Conservation (phyloP, 2,329 filamentous ascomycete genomes). For the Kalmusia sp. region DNA sequence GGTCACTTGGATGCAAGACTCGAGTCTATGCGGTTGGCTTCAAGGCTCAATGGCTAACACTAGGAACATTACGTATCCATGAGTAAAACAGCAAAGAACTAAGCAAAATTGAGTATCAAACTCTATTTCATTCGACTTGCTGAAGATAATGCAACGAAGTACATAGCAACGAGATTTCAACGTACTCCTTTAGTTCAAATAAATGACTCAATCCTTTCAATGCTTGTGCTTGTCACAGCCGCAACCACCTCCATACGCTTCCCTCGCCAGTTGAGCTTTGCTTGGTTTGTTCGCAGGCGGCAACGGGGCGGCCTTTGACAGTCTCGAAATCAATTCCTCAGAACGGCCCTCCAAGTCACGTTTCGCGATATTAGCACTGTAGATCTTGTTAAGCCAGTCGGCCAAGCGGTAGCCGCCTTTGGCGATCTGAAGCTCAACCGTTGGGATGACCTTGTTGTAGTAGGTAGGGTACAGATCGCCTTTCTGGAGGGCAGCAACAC, state of each 20-base stretch:
- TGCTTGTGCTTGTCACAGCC: neutral
- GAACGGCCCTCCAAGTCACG: neutral
- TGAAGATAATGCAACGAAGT: no score
- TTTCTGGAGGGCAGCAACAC: neutral
- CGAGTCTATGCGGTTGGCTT: no score
- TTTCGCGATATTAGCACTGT: neutral
- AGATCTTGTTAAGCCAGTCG: neutral
- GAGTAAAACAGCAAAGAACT: no score
- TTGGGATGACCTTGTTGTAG: slow-evolving; percentile 1
- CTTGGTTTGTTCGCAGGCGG: neutral
- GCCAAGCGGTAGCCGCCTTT: neutral
- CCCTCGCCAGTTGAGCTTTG: neutral
- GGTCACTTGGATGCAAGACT: no score
- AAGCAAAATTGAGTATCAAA: no score
- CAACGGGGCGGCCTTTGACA: neutral
- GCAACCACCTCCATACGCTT: neutral
- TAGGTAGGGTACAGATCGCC: neutral
- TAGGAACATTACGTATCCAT: no score
- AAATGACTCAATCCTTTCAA: no score
- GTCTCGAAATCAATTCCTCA: neutral
- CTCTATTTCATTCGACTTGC: no score
- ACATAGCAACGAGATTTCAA: no score
- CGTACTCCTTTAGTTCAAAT: no score
- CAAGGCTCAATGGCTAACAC: no score
- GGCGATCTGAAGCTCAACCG: neutral